Evolutionary conservation across 257 asterid species (phyloP), one percentile per base, ranked within the genome.

Genomic region (Nicotiana obtusifolia): DNA sequence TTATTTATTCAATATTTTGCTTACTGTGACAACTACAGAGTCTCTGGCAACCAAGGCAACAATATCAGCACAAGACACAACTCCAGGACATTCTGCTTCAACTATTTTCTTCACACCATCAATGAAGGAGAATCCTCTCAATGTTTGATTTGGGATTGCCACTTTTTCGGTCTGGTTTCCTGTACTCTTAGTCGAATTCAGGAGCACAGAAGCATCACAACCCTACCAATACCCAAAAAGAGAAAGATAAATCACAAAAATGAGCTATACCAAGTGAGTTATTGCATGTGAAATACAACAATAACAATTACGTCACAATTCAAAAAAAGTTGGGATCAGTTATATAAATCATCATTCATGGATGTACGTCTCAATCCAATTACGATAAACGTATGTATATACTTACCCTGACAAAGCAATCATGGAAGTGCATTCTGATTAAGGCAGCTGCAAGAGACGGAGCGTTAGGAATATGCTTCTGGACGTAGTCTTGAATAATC

Each of bases 391-490:
- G 3, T 3, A 11, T 62, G 5, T 62, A 24, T 26, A 14, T 5
- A 84, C 84, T 68, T 77, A 84, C 89, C 78, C 85, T 78, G 4
- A 86, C 87, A 86, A 86, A 86, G 31, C 89, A 86, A 56, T 86
- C 89, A 81, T 86, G 89, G 80, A 86, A 86, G 26, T 86, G 89
- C 87, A 81, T 84, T 78, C 87, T 64, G 54, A 86, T 64, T 7
- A 92, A 44, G 53, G 94, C 83, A 0, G 97, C 93, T 16, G 94
- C 94, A 44, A 92, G 90, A 1, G 90, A 80, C 67, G 94, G 94
- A 76, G 93, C 97, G 61, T 87, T 88, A 0, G 93, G 91, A 81
- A 90, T 90, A 84, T 88, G 92, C 68, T 87, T 22, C 22, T 81
- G 82, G 80, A 90, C 93, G 69, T 80, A 88, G 35, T 85, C 88